Percentiles rank a stretch among this genome's conserved stretches.
Conservation (phyloP, 208 protist genomes). For the Acanthamoeba healyi region DNA sequence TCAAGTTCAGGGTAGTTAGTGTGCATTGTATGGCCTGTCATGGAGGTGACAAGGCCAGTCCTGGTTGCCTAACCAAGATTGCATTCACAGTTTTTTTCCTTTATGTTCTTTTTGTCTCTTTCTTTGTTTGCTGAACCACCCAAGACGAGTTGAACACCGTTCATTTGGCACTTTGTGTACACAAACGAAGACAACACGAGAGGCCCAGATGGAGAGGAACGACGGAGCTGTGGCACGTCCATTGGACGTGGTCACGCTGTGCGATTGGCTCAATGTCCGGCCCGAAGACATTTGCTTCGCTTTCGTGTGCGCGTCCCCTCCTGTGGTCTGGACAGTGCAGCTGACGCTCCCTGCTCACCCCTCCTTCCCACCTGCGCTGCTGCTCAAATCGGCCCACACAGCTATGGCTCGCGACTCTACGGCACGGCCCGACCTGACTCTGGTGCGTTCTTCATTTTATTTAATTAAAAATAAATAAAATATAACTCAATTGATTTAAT, state of each 20-base stretch:
- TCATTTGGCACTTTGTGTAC: too few relatives aligned
- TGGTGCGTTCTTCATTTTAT: not conserved
- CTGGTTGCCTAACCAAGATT: too few relatives aligned
- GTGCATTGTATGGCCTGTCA: too few relatives aligned
- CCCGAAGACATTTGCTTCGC: constrained; percentile 6
- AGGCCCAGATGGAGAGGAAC: too few relatives aligned
- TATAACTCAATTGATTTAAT: not conserved
- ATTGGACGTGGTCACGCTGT: not conserved
- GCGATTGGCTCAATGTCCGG: not conserved
- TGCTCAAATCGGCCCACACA: too few relatives aligned
- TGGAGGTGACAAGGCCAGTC: too few relatives aligned
- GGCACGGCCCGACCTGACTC: constrained; percentile 18
- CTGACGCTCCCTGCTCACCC: not conserved
- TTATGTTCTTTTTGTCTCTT: too few relatives aligned
- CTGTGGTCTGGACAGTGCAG: too few relatives aligned
- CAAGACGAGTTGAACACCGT: too few relatives aligned
- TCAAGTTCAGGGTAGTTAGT: too few relatives aligned
- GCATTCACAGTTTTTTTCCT: too few relatives aligned
- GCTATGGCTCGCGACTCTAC: constrained; percentile 38
- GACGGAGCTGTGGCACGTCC: not conserved
- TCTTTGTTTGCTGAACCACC: too few relatives aligned
- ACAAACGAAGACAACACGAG: not conserved
- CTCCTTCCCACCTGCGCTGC: not conserved
- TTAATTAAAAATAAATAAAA: not conserved
- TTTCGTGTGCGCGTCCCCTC: not conserved